Evolutionary conservation across 2,329 filamentous ascomycete genomes (phyloP), one percentile per base, ranked within the genome.

Genomic region (Cladophialophora exuberans): DNA sequence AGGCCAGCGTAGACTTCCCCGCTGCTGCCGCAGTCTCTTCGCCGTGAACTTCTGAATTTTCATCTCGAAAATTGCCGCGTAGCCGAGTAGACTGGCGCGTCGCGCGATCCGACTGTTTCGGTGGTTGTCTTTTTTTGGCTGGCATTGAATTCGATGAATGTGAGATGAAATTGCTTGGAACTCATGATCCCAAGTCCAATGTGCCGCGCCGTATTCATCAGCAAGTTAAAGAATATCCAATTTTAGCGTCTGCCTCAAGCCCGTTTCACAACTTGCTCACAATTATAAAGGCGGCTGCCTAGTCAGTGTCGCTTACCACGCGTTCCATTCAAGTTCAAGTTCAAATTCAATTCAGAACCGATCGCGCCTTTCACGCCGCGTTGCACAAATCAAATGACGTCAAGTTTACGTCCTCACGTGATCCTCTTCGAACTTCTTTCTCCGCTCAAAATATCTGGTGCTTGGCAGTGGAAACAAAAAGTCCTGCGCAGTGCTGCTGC

Each of bases 11-110:
- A 70, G 57, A 75, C 72, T 26, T 61, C 52, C 11, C 52, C n/a
- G 35, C 42, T 17, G 45, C 59, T 51, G 60, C 59, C 3, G 69
- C 70, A 20, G 76, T 65, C 72, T 76, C 71, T 41, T 76, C 71
- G 41, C 63, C 66, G 53, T 76, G 76, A 3, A 74, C 67, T 47
- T 70, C 65, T 4, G 71, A 67, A 10, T 73, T 62, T 18, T 60
- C 61, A 48, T 71, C 59, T 51, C 69, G 65, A 28, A 56, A 35
- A 3, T 48, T 33, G 51, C 28, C 51, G 51, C 41, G 43, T 20
- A 41, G 54, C 33, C 62, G 60, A 10, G 60, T 30, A 4, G 63
- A 62, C 28, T 57, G 53, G 51, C 62, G 62, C 42, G 56, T 54
- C 30, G 44, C 13, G 30, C 47, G 47, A 9, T 45, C 45, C 31